phyloP scores from a whole-genome alignment of 306 rosid species.

The Rosa lucieae region DNA sequence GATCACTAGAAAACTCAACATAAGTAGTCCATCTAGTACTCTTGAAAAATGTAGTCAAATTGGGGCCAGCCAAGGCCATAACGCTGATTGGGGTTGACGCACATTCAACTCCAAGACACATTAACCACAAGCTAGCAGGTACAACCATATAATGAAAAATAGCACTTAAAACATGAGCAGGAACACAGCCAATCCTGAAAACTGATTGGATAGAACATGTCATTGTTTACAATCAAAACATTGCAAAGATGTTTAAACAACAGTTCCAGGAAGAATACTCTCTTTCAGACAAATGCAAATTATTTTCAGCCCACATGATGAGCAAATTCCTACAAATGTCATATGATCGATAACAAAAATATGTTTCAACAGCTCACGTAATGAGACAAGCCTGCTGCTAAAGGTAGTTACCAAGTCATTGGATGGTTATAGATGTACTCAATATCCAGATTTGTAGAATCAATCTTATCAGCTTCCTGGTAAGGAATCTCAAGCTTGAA shows the following conservation, averaged over 20 bases:
- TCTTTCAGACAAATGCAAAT: conserved; percentile 36
- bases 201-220: not conserved
- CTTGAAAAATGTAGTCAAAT: not conserved
- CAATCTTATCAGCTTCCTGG: conserved; percentile 87
- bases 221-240: conserved; percentile 9
- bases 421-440: conserved; percentile 92
- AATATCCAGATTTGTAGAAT: conserved; percentile 73
- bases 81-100: not conserved
- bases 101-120: not conserved
- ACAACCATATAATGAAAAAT: not conserved
- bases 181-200: conserved; percentile 13
- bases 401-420: conserved; percentile 59
- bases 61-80: not conserved
- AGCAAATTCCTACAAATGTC: conserved; percentile 35
- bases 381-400: not conserved
- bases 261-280: conserved; percentile 32
- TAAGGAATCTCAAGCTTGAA: conserved; percentile 98
- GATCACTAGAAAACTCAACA: not conserved
- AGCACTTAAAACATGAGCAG: not conserved
- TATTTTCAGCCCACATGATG: conserved; percentile 43
- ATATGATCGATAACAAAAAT: conserved; percentile 18
- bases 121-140: not conserved
- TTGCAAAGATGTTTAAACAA: not conserved
- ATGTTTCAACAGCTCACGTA: conserved; percentile 14
- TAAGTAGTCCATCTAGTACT: not conserved